Percentiles rank a stretch among this genome's conserved stretches.
Conservation (phyloP, 176 grass and related monocot species). For the Aechmea fasciata region DNA sequence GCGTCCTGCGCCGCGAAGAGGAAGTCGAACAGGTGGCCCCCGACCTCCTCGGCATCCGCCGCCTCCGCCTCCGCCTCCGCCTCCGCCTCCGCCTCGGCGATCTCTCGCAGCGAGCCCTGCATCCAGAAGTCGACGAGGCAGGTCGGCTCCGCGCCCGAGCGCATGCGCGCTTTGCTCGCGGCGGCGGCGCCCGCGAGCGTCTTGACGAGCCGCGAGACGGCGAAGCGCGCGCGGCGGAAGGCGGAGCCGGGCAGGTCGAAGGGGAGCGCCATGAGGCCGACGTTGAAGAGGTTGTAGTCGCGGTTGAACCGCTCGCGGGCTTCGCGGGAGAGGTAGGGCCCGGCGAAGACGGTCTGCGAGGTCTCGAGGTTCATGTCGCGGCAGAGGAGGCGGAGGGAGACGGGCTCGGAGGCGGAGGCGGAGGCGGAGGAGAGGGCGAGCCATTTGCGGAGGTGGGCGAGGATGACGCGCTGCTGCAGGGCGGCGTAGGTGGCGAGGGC, state of each 20-base stretch:
- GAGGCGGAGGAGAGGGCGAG: conserved; percentile 15
- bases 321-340: conserved; percentile 44
- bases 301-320: conserved; percentile 44
- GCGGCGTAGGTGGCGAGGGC: conserved; percentile 60
- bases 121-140: conserved; percentile 90
- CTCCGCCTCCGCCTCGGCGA: conserved; percentile 38
- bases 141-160: conserved; percentile 46
- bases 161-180: conserved; percentile 54
- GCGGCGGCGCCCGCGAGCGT: conserved; percentile 42
- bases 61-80: conserved; percentile 15
- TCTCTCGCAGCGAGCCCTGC: conserved; percentile 47
- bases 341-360: conserved; percentile 77
- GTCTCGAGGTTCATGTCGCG: conserved; percentile 91
- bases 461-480: conserved; percentile 65
- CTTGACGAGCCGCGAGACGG: conserved; percentile 45
- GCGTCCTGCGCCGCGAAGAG: conserved; percentile 94
- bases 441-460: conserved; percentile 43
- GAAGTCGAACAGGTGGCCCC: conserved; percentile 68
- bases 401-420: background rate
- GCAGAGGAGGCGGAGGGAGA: conserved; percentile 51
- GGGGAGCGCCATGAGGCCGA: conserved; percentile 66
- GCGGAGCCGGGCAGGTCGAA: conserved; percentile 74
- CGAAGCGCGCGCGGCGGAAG: conserved; percentile 59
- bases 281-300: conserved; percentile 78
- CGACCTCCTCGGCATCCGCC: conserved; percentile 39